These are phyloP conservation scores for Phialophora macrospora DNA, from an alignment of 2,329 filamentous ascomycete species.

Conservation along the genomic window DNA sequence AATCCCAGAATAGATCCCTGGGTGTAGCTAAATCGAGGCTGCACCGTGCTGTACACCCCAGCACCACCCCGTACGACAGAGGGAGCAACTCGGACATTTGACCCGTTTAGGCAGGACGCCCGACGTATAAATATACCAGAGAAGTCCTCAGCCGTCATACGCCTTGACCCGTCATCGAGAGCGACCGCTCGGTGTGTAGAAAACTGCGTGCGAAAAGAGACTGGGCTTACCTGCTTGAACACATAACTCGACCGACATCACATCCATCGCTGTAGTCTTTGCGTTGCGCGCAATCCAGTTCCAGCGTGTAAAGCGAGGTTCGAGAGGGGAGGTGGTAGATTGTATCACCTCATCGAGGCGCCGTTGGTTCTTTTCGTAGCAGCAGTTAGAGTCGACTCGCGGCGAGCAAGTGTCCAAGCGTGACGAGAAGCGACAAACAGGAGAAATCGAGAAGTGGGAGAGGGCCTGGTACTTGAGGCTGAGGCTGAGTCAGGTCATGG, in stretches of 20 bases:
- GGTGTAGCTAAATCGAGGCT: background rate
- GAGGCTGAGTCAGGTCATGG: slow-evolving; percentile 27
- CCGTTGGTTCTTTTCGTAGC: background rate
- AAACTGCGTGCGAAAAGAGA: background rate
- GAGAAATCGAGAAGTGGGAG: slow-evolving; percentile 16
- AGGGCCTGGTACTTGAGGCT: slow-evolving; percentile 24
- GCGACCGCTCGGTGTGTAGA: background rate
- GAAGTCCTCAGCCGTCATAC: background rate
- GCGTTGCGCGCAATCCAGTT: background rate
- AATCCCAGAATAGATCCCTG: slow-evolving; percentile 9
- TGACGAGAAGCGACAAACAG: slow-evolving; percentile 4
- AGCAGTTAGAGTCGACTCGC: background rate
- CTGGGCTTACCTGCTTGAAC: slow-evolving; percentile 33
- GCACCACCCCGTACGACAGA: background rate
- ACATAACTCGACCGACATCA: slow-evolving; percentile 33
- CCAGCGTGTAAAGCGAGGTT: background rate
- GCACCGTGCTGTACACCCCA: background rate
- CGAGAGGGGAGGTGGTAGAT: background rate
- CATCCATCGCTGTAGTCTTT: slow-evolving; percentile 26
- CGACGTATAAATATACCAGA: slow-evolving; percentile 2
- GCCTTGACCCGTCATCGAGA: background rate
- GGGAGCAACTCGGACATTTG: slow-evolving; percentile 5
- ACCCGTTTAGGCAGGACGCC: slow-evolving; percentile 15
- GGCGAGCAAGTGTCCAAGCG: background rate
- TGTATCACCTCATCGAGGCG: slow-evolving; percentile 7